Percentiles rank a stretch among this genome's conserved stretches.
phyloP scores from a whole-genome alignment of 441 rosid genomes.

The Omphalea diandra region DNA sequence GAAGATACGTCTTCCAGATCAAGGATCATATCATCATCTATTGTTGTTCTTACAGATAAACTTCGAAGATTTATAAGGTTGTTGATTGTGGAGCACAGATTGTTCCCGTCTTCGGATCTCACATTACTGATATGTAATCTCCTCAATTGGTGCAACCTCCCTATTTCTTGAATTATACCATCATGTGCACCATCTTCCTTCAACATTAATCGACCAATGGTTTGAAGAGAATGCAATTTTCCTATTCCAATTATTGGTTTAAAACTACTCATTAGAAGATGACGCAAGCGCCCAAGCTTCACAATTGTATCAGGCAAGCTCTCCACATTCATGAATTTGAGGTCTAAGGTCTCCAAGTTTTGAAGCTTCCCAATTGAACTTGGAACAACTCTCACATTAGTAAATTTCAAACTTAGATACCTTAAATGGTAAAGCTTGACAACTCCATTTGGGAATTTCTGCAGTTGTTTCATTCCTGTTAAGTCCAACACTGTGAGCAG shows the following conservation, averaged over 20 bases:
- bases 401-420: constrained; percentile 19
- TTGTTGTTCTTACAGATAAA: constrained; percentile 7
- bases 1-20: constrained; percentile 15
- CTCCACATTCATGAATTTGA: constrained; percentile 11
- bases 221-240: neutral
- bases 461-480: neutral
- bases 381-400: constrained; percentile 8
- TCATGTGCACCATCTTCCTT: neutral
- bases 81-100: constrained; percentile 15
- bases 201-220: constrained; percentile 14
- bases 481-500: constrained; percentile 17
- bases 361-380: constrained; percentile 18
- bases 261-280: constrained; percentile 20
- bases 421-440: constrained; percentile 17
- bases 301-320: constrained; percentile 15
- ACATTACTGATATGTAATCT: constrained; percentile 18
- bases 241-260: neutral
- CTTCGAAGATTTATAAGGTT: constrained; percentile 15
- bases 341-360: constrained; percentile 23
- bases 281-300: constrained; percentile 11
- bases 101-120: constrained; percentile 19
- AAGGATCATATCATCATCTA: constrained; percentile 4
- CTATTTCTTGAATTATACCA: constrained; percentile 10
- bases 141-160: constrained; percentile 17
- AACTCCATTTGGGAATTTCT: constrained; percentile 15